These are phyloP conservation scores for Leccinum arenicola DNA, from an alignment of 768 basidiomycete species.

Conservation along the genomic window DNA sequence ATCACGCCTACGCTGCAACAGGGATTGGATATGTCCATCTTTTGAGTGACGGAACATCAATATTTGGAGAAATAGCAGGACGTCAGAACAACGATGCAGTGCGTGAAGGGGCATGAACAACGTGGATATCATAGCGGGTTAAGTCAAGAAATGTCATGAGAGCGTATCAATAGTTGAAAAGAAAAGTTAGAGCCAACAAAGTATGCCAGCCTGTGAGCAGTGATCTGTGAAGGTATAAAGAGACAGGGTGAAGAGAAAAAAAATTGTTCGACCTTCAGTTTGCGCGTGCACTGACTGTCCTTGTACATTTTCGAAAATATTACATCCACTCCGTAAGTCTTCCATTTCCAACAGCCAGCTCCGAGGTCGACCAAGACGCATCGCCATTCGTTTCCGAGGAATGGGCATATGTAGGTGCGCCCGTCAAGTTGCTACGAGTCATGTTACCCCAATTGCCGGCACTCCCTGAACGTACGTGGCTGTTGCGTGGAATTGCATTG, in stretches of 20 bases:
- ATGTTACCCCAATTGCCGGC: slow-evolving; percentile 77
- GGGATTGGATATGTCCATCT: slow-evolving; percentile 1
- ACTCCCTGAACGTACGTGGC: slow-evolving; percentile 76
- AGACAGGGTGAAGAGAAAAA: slow-evolving; percentile 18
- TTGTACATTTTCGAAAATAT: slow-evolving; percentile 6
- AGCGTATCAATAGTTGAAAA: slow-evolving; percentile 24
- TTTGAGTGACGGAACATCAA: slow-evolving; percentile 25
- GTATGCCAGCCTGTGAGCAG: slow-evolving; percentile 8
- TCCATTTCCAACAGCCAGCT: slow-evolving; percentile 47
- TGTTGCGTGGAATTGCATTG: slow-evolving; percentile 42
- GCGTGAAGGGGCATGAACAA: slow-evolving; percentile 37
- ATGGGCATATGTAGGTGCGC: slow-evolving; percentile 51
- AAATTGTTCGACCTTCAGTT: slow-evolving; percentile 43
- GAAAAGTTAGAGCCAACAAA: slow-evolving; percentile 14
- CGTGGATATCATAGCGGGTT: slow-evolving; percentile 36
- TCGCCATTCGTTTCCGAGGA: slow-evolving; percentile 51
- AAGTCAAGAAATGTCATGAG: slow-evolving; percentile 36
- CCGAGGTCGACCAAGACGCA: slow-evolving; percentile 58
- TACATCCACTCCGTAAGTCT: slow-evolving; percentile 51
- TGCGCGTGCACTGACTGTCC: slow-evolving; percentile 4
- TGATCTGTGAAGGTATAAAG: slow-evolving; percentile 6
- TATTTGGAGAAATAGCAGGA: slow-evolving; percentile 49
- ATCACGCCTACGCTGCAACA: slow-evolving; percentile 42
- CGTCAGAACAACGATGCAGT: slow-evolving; percentile 18
- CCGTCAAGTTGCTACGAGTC: slow-evolving; percentile 50